Evolutionary conservation across 2,329 filamentous ascomycete genomes (phyloP), one percentile per base, ranked within the genome.

Genomic region (Knufia fluminis): DNA sequence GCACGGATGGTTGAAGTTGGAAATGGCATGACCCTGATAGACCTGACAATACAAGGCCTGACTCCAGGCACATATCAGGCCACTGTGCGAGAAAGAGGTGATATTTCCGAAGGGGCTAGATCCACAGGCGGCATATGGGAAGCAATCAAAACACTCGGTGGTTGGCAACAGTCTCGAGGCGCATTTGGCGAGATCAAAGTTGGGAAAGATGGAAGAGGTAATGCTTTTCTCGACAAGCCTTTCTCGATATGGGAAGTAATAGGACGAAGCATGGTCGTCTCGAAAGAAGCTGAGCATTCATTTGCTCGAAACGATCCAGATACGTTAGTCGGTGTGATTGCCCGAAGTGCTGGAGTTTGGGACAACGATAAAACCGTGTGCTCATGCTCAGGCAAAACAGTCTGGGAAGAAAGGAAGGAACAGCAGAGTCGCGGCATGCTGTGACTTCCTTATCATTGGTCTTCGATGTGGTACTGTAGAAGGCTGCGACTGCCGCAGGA

Each of bases 361-460:
- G 91, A 96, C 66, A 95, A 98, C 61, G 88, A 96, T 65, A 98
- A 97, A 77, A 95, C 86, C 40, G 91, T 98, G 4, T 98, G 92
- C 67, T 95, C 89, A 42, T 98, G 92, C 68, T 94, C 89, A 32
- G 92, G 92, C 3, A 97, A 97, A 79, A 97, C 90, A 50, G 79
- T 98, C 9, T 98, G 92, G 92, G 86, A 98, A 68, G 92, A 98
- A 74, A 80, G 92, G 59, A 83, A 83, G 68, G 90, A 96, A 62
- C 87, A 95, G 71, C 81, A 90, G 36, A 76, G 78, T 57, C 90
- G 87, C 70, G 92, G 92, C 2, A 97, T 98, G 87, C 71, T 92
- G 59, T 96, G 68, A 80, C 6, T 24, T 26, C 41, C 19, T 12
- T 23, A 19, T 6, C 38, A 6, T 12, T 12, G 8, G 4, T 40